These are phyloP conservation scores for Monosporascus sp. DNA, from an alignment of 2,329 filamentous ascomycete species.

Conservation along the genomic window DNA sequence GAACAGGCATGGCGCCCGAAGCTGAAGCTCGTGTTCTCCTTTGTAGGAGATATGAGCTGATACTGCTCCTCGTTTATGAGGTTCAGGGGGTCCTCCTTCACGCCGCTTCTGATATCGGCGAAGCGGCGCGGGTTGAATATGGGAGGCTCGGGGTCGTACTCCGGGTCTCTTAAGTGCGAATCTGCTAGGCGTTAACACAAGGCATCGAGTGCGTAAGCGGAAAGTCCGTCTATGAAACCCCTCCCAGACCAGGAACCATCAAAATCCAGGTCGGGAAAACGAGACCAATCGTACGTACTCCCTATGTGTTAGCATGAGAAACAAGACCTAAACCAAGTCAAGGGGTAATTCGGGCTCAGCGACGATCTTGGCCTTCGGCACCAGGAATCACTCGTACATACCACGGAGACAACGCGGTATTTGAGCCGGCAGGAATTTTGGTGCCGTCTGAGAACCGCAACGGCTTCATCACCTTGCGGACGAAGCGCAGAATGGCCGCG, in stretches of 20 bases:
- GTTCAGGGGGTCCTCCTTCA: conserved; percentile 16
- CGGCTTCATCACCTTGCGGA: conserved; percentile 39
- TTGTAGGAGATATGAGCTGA: conserved; percentile 35
- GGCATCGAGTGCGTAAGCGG: conserved; percentile 11
- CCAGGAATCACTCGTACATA: no score
- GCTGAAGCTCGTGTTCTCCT: conserved; percentile 31
- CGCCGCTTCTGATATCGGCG: conserved; percentile 23
- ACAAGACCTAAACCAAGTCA: no score
- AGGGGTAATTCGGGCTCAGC: no score
- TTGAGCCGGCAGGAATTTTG: conserved; percentile 32
- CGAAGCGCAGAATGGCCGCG: conserved; percentile 31
- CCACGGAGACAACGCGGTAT: conserved; percentile 31
- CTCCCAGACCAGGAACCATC: no score
- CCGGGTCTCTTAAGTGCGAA: neutral
- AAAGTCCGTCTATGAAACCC: no score
- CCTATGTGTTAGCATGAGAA: no score
- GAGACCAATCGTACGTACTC: no score
- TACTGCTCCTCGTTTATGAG: conserved; percentile 27
- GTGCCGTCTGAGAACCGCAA: conserved; percentile 21
- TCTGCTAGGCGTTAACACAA: neutral
- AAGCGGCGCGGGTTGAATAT: conserved; percentile 32
- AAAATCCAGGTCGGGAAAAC: no score
- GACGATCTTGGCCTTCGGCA: no score
- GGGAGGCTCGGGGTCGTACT: neutral
- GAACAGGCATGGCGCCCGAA: conserved; percentile 35